Conservation (phyloP, 768 basidiomycete species). For the Termitomyces sp. region DNA sequence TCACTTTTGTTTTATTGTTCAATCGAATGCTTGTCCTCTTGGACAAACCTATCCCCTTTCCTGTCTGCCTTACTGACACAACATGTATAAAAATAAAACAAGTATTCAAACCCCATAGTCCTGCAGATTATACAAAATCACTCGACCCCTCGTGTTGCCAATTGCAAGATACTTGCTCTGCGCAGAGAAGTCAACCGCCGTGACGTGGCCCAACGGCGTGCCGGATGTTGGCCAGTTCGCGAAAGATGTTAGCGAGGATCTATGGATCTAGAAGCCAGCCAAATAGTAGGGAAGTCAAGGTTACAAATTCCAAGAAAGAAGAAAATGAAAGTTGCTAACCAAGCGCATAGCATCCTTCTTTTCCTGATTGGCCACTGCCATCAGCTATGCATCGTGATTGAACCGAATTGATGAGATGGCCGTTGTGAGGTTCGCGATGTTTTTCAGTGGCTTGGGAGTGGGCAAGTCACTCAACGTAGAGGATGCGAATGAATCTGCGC, state of each 20-base stretch:
- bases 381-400: conserved; percentile 84
- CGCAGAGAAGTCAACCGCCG: conserved; percentile 78
- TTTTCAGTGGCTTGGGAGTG: conserved; percentile 75
- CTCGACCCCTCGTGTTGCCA: conserved; percentile 86
- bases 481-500: conserved; percentile 41
- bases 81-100: no score
- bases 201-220: conserved; percentile 88
- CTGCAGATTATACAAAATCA: conserved; percentile 79
- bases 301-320: background rate
- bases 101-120: conserved; percentile 50
- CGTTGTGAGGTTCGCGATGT: conserved; percentile 86
- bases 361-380: conserved; percentile 83
- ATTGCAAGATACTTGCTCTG: conserved; percentile 85
- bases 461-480: conserved; percentile 15
- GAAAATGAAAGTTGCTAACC: conserved; percentile 56
- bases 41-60: no score
- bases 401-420: conserved; percentile 76
- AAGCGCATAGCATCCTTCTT: conserved; percentile 90
- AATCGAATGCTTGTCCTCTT: no score
- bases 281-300: background rate
- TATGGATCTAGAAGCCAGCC: conserved; percentile 85
- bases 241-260: conserved; percentile 82
- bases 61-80: no score
- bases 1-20: no score
- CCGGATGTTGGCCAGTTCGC: conserved; percentile 97